Evolutionary conservation across 2,329 filamentous ascomycete genomes (phyloP).

Genomic region (Aspergillus awamori): DNA sequence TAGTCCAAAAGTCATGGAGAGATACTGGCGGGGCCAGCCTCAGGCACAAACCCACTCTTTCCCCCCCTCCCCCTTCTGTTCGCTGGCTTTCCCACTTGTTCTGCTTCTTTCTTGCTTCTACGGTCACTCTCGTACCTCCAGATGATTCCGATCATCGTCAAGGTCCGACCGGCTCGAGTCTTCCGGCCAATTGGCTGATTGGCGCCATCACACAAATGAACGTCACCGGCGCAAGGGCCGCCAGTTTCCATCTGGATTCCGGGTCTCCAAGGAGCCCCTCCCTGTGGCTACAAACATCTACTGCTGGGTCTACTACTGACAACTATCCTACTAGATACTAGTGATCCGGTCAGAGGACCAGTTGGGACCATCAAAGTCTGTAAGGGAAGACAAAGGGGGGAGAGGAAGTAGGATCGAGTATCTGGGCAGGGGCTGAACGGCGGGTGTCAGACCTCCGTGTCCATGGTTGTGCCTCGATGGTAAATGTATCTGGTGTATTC

Average conservation of each 20-base stretch:
- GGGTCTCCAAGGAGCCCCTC: neutral
- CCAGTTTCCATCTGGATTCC: neutral
- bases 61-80: neutral
- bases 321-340: neutral
- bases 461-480: neutral
- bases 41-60: neutral
- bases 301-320: neutral
- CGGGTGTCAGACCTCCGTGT: neutral
- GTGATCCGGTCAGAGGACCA: neutral
- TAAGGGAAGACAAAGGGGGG: neutral
- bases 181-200: neutral
- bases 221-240: neutral
- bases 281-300: neutral
- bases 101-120: neutral
- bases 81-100: neutral
- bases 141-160: neutral
- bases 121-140: neutral
- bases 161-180: neutral
- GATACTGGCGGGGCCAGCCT: neutral
- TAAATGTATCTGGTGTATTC: conserved; percentile 4
- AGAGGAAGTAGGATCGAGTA: neutral
- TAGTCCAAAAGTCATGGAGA: neutral
- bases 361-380: neutral
- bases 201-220: neutral
- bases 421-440: neutral